phyloP scores from a whole-genome alignment of 768 basidiomycete species.

The Kockovaella imperatae region DNA sequence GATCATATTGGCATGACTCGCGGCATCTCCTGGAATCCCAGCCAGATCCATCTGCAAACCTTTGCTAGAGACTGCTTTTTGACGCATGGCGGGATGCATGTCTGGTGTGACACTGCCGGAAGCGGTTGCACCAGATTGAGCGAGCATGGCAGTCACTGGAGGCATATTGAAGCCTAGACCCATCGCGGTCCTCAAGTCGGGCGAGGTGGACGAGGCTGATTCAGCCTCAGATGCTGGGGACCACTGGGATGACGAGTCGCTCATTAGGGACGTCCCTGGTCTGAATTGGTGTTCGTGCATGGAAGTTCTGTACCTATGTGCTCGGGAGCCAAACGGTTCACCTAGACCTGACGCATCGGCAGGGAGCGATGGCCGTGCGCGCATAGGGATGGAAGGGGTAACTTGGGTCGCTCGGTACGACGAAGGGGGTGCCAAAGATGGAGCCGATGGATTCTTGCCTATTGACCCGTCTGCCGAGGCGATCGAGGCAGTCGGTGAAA shows the following conservation, averaged over 20 bases:
- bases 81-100: background rate
- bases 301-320: slow-evolving; percentile 31
- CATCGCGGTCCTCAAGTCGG: slow-evolving; percentile 3
- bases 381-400: slow-evolving; percentile 7
- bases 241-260: slow-evolving; percentile 11
- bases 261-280: slow-evolving; percentile 9
- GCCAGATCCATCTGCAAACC: slow-evolving; percentile 30
- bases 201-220: background rate
- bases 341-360: slow-evolving; percentile 12
- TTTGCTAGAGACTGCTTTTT: slow-evolving; percentile 10
- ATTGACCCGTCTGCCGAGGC: too few relatives aligned
- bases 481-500: background rate
- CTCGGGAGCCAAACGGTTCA: slow-evolving; percentile 10
- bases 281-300: slow-evolving; percentile 27
- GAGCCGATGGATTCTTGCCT: background rate
- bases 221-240: slow-evolving; percentile 1
- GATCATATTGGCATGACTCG: slow-evolving; percentile 45
- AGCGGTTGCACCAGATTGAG: background rate
- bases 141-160: background rate
- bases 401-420: slow-evolving; percentile 26
- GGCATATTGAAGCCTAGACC: slow-evolving; percentile 28
- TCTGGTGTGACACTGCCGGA: slow-evolving; percentile 12
- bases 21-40: slow-evolving; percentile 33
- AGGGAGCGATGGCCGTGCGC: slow-evolving; percentile 29
- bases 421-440: slow-evolving; percentile 20